phyloP scores from a whole-genome alignment of 768 basidiomycete species.

The Boletus rufocinnamomeus region DNA sequence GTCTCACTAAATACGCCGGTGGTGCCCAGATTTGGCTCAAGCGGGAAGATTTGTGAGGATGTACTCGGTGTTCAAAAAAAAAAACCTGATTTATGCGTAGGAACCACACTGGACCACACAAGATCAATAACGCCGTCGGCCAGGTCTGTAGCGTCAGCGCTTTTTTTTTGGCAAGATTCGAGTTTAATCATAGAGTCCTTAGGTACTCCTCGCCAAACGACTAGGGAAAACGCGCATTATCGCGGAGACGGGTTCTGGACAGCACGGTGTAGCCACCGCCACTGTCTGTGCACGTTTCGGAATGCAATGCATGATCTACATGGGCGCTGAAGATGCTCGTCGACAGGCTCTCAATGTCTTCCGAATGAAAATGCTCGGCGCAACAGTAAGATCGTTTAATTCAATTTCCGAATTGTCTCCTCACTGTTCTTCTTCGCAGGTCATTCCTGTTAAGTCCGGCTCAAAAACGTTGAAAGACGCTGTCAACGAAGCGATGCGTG shows the following conservation, averaged over 20 bases:
- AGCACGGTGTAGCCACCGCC: neutral
- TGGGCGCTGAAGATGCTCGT: neutral
- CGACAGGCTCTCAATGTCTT: neutral
- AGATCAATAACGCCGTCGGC: neutral
- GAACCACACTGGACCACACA: neutral
- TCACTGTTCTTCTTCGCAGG: neutral
- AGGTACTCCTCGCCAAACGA: conserved; percentile 1
- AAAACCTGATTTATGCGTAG: neutral
- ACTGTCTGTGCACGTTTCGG: neutral
- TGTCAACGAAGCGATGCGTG: conserved; percentile 5
- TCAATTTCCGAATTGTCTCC: too few species aligned
- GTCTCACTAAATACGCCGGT: neutral
- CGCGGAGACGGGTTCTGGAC: neutral
- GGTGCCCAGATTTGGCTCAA: neutral
- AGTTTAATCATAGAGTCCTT: neutral
- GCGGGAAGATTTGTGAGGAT: neutral
- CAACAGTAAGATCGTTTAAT: neutral
- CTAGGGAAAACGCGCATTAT: conserved; percentile 1
- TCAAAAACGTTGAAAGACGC: conserved; percentile 1
- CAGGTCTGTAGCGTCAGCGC: neutral
- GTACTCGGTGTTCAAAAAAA: neutral
- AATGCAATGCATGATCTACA: neutral
- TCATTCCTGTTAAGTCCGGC: neutral
- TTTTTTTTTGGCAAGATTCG: neutral
- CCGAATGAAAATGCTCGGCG: neutral